These are phyloP conservation scores for Narthecium ossifragum DNA, from an alignment of 106 monocot genomes.

Conservation along the genomic window DNA sequence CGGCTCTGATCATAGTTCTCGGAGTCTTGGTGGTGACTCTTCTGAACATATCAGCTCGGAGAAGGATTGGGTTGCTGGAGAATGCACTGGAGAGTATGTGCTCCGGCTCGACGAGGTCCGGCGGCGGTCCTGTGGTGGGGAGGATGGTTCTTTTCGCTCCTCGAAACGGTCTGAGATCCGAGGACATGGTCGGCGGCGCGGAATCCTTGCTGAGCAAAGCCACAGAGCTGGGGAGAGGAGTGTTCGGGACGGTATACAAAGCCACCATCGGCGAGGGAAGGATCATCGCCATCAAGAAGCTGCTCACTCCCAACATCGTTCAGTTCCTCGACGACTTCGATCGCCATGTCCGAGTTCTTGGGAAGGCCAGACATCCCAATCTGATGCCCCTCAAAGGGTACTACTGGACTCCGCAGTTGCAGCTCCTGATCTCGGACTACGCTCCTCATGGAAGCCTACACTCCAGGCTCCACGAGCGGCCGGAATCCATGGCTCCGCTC, in stretches of 20 bases:
- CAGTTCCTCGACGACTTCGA: conserved; percentile 88
- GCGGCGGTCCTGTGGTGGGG: conserved; percentile 42
- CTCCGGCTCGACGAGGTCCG: conserved; percentile 50
- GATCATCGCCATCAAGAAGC: conserved; percentile 61
- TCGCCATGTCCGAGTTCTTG: conserved; percentile 60
- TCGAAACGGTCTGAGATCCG: conserved; percentile 23
- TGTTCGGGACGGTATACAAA: conserved; percentile 66
- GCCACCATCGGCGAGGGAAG: conserved; percentile 40
- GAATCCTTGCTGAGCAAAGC: conserved; percentile 69
- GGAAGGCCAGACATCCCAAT: conserved; percentile 75
- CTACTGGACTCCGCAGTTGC: conserved; percentile 93
- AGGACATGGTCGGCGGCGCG: conserved; percentile 39
- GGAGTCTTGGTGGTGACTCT: conserved; percentile 45
- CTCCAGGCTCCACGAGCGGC: conserved; percentile 32
- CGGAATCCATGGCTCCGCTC: conserved; percentile 12
- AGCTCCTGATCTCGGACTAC: conserved; percentile 80
- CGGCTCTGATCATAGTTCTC: conserved; percentile 36
- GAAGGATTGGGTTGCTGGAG: conserved; percentile 31
- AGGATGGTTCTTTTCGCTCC: conserved; percentile 60
- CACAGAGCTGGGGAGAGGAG: conserved; percentile 67
- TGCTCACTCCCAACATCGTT: conserved; percentile 38
- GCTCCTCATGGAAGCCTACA: conserved; percentile 50
- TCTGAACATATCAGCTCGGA: conserved; percentile 50
- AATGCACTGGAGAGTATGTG: conserved; percentile 65
- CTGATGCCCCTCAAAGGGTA: conserved; percentile 73